Evolutionary conservation across 164 flowering plant species (phyloP).

Genomic region (Warburgia ugandensis): DNA sequence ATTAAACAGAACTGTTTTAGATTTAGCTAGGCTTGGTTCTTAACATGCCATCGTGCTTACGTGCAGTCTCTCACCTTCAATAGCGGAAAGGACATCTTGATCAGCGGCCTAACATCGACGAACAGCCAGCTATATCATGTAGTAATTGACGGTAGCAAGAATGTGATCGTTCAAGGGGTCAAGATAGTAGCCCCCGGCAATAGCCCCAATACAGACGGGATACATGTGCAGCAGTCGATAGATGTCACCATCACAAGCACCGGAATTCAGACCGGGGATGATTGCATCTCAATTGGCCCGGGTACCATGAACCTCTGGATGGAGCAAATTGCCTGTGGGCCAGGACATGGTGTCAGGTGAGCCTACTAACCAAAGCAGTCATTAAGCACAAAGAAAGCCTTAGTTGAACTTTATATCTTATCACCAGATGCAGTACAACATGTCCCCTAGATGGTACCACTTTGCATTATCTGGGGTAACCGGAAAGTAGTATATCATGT

Average conservation of each 20-base stretch:
- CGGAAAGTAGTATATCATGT: too few relatives aligned
- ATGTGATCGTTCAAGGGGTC: conserved; percentile 14
- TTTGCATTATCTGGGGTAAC: too few relatives aligned
- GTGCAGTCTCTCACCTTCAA: conserved; percentile 17
- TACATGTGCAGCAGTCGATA: conserved; percentile 18
- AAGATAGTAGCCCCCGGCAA: conserved; percentile 15
- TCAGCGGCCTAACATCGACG: conserved; percentile 22
- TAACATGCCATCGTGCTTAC: background rate
- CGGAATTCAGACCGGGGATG: conserved; percentile 23
- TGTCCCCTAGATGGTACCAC: too few relatives aligned
- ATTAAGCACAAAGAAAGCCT: too few relatives aligned
- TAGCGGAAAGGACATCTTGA: conserved; percentile 11
- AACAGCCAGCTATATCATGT: conserved; percentile 23
- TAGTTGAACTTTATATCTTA: too few relatives aligned
- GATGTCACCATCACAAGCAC: conserved; percentile 15
- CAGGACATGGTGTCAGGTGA: conserved; percentile 33
- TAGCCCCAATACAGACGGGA: conserved; percentile 34
- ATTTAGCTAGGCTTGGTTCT: background rate
- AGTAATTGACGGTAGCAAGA: conserved; percentile 16
- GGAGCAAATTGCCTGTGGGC: conserved; percentile 19
- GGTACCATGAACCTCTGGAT: conserved; percentile 21
- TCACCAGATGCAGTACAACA: too few relatives aligned
- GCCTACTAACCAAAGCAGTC: too few relatives aligned
- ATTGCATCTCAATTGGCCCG: conserved; percentile 29
- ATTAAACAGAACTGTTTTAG: background rate